Evolutionary conservation across 2,329 filamentous ascomycete species (phyloP).

Genomic region (Aspergillus sp.): DNA sequence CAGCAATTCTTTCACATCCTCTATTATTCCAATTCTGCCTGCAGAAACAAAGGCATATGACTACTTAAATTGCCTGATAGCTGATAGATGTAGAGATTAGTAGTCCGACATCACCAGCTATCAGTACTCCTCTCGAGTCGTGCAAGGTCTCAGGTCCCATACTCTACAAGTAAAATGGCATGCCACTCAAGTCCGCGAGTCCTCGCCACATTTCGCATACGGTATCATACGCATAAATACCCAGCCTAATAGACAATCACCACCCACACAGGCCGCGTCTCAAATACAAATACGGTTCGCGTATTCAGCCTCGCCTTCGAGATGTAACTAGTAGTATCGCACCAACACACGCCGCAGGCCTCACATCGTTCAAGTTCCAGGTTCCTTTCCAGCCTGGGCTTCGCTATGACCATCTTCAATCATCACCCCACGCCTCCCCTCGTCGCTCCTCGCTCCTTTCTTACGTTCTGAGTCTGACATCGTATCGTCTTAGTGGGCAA

Average conservation of each 20-base stretch:
- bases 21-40: background rate
- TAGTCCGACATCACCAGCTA: no score
- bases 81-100: background rate
- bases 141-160: background rate
- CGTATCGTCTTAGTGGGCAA: background rate
- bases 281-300: constrained; percentile 5
- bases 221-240: constrained; percentile 4
- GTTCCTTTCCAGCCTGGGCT: no score
- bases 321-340: background rate
- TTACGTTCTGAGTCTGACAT: background rate
- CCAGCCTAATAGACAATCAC: background rate
- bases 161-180: background rate
- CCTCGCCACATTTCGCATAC: constrained; percentile 6
- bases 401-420: background rate
- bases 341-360: background rate
- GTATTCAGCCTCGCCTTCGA: constrained; percentile 1
- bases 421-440: background rate
- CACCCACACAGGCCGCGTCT: background rate
- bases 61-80: background rate
- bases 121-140: background rate
- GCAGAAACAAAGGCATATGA: background rate
- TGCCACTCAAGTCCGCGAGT: background rate
- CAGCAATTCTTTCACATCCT: background rate
- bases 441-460: background rate
- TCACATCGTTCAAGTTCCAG: background rate